Evolutionary conservation across 2,329 filamentous ascomycete genomes (phyloP), one percentile per base, ranked within the genome.

Genomic region (Pseudocercospora crystallina): DNA sequence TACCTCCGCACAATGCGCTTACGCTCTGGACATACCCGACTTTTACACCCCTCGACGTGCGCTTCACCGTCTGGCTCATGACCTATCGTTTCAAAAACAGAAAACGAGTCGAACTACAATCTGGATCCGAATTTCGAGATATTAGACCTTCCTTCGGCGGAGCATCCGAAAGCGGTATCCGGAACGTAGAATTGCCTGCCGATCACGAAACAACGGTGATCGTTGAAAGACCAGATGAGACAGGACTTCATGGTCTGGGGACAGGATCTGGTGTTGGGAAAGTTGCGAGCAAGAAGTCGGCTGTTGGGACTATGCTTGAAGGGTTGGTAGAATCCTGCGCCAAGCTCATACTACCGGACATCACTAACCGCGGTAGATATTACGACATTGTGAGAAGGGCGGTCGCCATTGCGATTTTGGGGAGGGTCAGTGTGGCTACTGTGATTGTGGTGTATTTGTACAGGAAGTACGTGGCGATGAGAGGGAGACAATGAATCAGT

Each of bases 1-100:
- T 87, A 3, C 84, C 84, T n/a, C 82, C 83, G 1, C 73, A 80
- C 56, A 81, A 80, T 46, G 79, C 82, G 2, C 75, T 86, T 3
- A 71, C 79, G 31, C 66, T 86, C 20, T 87, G 84, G 83, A 79
- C 78, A 29, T 86, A 86, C 61, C 85, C 85, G 0, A 87, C 82
- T 1, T 87, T 87, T 62, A 85, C 83, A 0, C 75, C 80, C 1
- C 75, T 75, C 49, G 85, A 87, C 60, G 73, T 87, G 3, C 73
- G 79, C 5, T 70, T 82, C 30, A 71, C 82, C 9, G 76, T 87
- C 47, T 83, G 78, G 72, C 63, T 83, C 8, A 68, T 86, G 61
- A 85, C 83, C 0, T 79, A 79, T 55, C 69, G 71, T 5, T 79
- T 86, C 61, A 79, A 80, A 50, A 73, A 75, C 54, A 71, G 72